Percentiles rank a stretch among this genome's conserved stretches.
Evolutionary conservation across 257 asterid species (phyloP).

Genomic region (Osmanthus fragrans): DNA sequence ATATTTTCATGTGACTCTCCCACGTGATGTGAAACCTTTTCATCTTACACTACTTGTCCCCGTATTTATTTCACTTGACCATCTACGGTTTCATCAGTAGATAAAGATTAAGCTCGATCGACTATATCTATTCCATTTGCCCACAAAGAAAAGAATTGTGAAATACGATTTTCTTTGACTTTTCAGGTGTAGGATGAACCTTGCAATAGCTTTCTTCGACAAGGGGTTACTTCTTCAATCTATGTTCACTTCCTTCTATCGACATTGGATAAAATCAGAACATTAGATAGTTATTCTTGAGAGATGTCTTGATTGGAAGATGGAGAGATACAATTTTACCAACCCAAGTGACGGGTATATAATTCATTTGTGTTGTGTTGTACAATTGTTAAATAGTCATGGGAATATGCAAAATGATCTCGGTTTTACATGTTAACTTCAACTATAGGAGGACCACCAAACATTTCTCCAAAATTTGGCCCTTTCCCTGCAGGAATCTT

Average conservation of each 20-base stretch:
- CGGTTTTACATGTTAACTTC: neutral
- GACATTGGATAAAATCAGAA: too few species aligned
- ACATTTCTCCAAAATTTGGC: slow-evolving; percentile 16
- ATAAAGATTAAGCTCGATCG: too few species aligned
- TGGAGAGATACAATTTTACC: neutral
- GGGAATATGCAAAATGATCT: slow-evolving; percentile 18
- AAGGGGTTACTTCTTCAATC: too few species aligned
- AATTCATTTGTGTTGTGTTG: slow-evolving; percentile 19
- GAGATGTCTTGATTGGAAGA: too few species aligned
- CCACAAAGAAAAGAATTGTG: too few species aligned
- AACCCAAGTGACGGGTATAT: neutral
- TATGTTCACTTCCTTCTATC: too few species aligned
- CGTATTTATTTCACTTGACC: neutral
- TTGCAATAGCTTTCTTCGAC: too few species aligned
- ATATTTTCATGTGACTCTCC: slow-evolving; percentile 1
- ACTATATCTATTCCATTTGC: too few species aligned
- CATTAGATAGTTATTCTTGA: too few species aligned
- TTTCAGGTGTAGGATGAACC: too few species aligned
- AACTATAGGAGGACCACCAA: slow-evolving; percentile 22
- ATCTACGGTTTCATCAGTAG: neutral
- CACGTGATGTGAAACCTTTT: neutral
- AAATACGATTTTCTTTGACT: too few species aligned
- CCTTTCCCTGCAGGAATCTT: slow-evolving; percentile 28
- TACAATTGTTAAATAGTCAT: slow-evolving; percentile 15
- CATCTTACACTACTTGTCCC: neutral